These are phyloP conservation scores for Antitrichia curtipendula DNA, from an alignment of 225 moss, liverwort and hornwort species.

Conservation along the genomic window DNA sequence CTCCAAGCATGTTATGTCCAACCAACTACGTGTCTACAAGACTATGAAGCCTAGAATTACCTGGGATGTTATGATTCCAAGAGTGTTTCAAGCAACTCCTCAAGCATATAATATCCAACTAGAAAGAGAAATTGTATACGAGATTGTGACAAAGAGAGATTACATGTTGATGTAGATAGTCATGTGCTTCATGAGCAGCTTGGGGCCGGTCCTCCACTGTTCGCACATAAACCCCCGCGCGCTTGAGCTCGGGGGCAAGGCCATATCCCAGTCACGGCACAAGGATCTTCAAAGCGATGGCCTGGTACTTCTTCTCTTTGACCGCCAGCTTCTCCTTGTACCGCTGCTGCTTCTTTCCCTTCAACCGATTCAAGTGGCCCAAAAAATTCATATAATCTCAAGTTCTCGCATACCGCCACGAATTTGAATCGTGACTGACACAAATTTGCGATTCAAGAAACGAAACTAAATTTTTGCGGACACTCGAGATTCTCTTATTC, in stretches of 20 bases:
- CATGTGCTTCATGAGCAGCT: slow-evolving; percentile 79
- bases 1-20: background rate
- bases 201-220: slow-evolving; percentile 85
- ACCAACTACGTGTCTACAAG: background rate
- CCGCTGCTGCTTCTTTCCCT: slow-evolving; percentile 50
- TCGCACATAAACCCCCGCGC: slow-evolving; percentile 70
- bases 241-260: slow-evolving; percentile 62
- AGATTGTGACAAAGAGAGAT: background rate
- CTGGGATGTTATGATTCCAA: background rate
- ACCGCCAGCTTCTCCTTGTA: slow-evolving; percentile 44
- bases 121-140: background rate
- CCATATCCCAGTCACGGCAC: slow-evolving; percentile 75
- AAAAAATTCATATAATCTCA: no score
- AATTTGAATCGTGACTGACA: no score
- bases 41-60: background rate
- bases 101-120: no score
- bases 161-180: slow-evolving; percentile 57
- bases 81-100: background rate
- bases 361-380: slow-evolving; percentile 36
- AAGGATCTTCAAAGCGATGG: slow-evolving; percentile 48
- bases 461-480: no score
- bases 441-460: no score
- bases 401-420: no score
- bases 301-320: slow-evolving; percentile 58
- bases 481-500: no score